Conservation (phyloP, 2,329 filamentous ascomycete species). For the Talaromyces funiculosus region DNA sequence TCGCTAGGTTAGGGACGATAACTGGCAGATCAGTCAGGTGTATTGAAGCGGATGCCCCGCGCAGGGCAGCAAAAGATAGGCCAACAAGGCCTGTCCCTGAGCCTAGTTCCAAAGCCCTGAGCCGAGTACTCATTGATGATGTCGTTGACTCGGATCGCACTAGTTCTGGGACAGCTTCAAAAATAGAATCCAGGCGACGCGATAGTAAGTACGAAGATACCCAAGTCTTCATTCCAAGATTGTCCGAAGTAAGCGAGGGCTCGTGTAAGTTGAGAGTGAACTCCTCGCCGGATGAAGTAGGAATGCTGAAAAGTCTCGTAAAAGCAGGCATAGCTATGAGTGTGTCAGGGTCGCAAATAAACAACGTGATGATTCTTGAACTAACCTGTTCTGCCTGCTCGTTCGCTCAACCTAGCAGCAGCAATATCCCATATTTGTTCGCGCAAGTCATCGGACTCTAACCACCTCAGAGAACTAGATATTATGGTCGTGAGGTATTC, state of each 20-base stretch:
- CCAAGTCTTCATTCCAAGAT: constrained; percentile 92
- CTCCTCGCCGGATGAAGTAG: constrained; percentile 36
- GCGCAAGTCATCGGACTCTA: constrained; percentile 39
- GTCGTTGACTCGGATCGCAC: constrained; percentile 23
- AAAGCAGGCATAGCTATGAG: constrained; percentile 56
- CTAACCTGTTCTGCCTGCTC: constrained; percentile 69
- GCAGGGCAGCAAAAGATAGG: constrained; percentile 70
- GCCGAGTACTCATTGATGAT: constrained; percentile 18
- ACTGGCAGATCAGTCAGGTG: constrained; percentile 74
- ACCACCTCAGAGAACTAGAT: constrained; percentile 41
- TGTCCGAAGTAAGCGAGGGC: constrained; percentile 80
- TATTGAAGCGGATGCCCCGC: constrained; percentile 52
- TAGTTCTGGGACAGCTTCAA: constrained; percentile 29
- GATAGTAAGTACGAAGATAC: constrained; percentile 83
- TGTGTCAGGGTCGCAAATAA: constrained; percentile 13
- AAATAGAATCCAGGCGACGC: constrained; percentile 54
- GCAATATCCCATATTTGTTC: constrained; percentile 65
- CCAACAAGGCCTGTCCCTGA: constrained; percentile 90
- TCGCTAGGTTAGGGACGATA: constrained; percentile 76
- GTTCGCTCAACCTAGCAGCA: constrained; percentile 72
- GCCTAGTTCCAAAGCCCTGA: constrained; percentile 67
- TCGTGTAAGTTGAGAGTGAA: constrained; percentile 72
- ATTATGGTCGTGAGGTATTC: constrained; percentile 45
- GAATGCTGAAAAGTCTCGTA: constrained; percentile 56
- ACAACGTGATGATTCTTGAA: constrained; percentile 1